Conservation (phyloP, 73 alveolate species). For the Uronychia binucleata region DNA sequence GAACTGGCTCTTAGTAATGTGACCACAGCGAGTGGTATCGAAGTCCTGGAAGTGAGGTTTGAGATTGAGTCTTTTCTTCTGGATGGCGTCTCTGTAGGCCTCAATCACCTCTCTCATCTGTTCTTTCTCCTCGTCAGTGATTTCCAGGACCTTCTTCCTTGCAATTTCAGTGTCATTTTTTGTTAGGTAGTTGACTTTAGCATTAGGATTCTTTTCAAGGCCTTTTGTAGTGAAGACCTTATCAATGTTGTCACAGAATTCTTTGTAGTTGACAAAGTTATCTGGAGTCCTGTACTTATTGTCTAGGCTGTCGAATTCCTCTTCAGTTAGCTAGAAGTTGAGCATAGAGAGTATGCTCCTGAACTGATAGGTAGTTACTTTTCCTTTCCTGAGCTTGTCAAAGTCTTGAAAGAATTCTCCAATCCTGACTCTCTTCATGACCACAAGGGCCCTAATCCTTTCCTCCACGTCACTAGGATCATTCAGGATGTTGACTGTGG, state of each 20-base stretch:
- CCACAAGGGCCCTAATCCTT: slow-evolving; percentile 83
- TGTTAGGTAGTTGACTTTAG: slow-evolving; percentile 63
- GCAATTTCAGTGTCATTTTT: slow-evolving; percentile 67
- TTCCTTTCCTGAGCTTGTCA: slow-evolving; percentile 89
- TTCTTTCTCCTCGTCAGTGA: slow-evolving; percentile 69
- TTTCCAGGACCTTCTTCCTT: slow-evolving; percentile 72
- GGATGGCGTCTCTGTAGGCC: slow-evolving; percentile 69
- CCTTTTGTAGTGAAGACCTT: slow-evolving; percentile 80
- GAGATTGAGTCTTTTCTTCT: slow-evolving; percentile 71
- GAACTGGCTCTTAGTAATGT: slow-evolving; percentile 84
- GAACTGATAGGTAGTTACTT: slow-evolving; percentile 76
- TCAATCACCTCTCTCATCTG: slow-evolving; percentile 52
- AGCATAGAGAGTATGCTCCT: slow-evolving; percentile 79
- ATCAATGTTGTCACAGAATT: slow-evolving; percentile 77
- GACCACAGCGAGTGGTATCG: slow-evolving; percentile 84
- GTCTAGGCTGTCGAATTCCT: slow-evolving; percentile 77
- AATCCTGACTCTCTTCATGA: slow-evolving; percentile 86
- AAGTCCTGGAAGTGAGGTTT: slow-evolving; percentile 88
- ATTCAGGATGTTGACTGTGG: slow-evolving; percentile 50
- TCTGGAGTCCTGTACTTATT: slow-evolving; percentile 72
- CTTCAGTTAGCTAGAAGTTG: slow-evolving; percentile 78
- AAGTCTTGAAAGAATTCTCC: slow-evolving; percentile 92
- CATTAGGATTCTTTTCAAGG: slow-evolving; percentile 80
- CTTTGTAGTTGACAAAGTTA: slow-evolving; percentile 69
- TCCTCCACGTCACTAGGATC: slow-evolving; percentile 82